These are phyloP conservation scores for barrel medic (Medicago truncatula) DNA, from an alignment of 306 rosid species.

Conservation along the genomic window DNA sequence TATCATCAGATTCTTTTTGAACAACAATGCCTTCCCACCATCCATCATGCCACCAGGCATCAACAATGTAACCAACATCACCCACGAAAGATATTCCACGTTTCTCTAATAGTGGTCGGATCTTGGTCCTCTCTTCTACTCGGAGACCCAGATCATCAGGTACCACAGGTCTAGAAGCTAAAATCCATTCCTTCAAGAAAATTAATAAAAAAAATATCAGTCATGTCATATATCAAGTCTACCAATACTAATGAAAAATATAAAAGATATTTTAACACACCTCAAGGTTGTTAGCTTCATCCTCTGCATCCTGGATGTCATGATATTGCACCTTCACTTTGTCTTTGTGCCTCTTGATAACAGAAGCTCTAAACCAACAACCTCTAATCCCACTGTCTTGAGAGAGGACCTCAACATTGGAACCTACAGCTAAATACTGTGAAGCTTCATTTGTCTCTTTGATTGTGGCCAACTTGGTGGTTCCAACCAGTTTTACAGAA, in stretches of 20 bases:
- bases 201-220: background rate
- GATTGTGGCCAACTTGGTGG: constrained; percentile 29
- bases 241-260: background rate
- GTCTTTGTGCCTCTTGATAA: constrained; percentile 65
- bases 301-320: constrained; percentile 76
- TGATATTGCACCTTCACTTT: constrained; percentile 84
- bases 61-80: constrained; percentile 70
- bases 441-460: constrained; percentile 41
- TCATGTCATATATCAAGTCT: background rate
- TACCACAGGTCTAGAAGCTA: constrained; percentile 65
- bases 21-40: constrained; percentile 98
- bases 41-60: constrained; percentile 89
- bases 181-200: constrained; percentile 76
- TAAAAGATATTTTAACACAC: constrained; percentile 44
- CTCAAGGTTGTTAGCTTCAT: constrained; percentile 79
- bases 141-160: constrained; percentile 64
- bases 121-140: constrained; percentile 51
- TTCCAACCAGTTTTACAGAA: constrained; percentile 29
- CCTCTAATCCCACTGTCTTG: constrained; percentile 93
- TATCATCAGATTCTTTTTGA: constrained; percentile 56
- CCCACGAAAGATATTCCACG: constrained; percentile 44
- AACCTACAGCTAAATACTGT: constrained; percentile 55
- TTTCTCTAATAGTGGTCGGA: constrained; percentile 63
- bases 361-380: constrained; percentile 84
- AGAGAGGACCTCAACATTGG: constrained; percentile 80